phyloP scores from a whole-genome alignment of 805 yeast genomes.

The Candida succiphila region DNA sequence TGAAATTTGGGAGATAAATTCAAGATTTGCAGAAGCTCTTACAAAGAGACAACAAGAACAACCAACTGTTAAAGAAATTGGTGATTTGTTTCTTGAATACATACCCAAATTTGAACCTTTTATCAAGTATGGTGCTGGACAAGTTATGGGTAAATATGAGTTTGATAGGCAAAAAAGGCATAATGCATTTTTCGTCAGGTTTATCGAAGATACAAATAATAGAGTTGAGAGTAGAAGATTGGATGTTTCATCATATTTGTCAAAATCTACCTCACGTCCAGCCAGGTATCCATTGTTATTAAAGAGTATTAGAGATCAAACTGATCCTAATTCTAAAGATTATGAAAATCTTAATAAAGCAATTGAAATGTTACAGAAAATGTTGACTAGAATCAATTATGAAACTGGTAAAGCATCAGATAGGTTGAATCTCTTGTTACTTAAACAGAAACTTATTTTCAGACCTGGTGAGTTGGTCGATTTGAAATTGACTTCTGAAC shows the following conservation, averaged over 20 bases:
- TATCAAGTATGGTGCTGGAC: constrained; percentile 87
- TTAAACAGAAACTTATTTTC: constrained; percentile 77
- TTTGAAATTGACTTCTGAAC: constrained; percentile 73
- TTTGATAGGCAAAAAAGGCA: constrained; percentile 89
- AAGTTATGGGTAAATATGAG: constrained; percentile 90
- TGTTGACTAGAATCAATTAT: constrained; percentile 67
- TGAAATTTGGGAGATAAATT: constrained; percentile 78
- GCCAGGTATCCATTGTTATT: constrained; percentile 87
- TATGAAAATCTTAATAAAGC: constrained; percentile 61
- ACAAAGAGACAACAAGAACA: constrained; percentile 78
- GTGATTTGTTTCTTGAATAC: constrained; percentile 77
- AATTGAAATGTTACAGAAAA: constrained; percentile 61
- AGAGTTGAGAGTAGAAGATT: constrained; percentile 79
- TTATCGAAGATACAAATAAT: constrained; percentile 83
- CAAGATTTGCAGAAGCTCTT: constrained; percentile 80
- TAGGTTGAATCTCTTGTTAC: constrained; percentile 77
- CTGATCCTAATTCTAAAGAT: constrained; percentile 70
- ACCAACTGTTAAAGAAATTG: constrained; percentile 77
- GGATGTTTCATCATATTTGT: constrained; percentile 85
- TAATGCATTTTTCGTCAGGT: constrained; percentile 85
- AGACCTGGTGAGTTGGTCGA: constrained; percentile 79
- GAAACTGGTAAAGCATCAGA: constrained; percentile 94
- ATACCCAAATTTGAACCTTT: constrained; percentile 89
- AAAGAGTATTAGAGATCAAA: constrained; percentile 73
- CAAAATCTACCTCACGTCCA: constrained; percentile 93